Base-by-base conservation (phyloP, 345 rosid species). In the Citrus sp. region DNA sequence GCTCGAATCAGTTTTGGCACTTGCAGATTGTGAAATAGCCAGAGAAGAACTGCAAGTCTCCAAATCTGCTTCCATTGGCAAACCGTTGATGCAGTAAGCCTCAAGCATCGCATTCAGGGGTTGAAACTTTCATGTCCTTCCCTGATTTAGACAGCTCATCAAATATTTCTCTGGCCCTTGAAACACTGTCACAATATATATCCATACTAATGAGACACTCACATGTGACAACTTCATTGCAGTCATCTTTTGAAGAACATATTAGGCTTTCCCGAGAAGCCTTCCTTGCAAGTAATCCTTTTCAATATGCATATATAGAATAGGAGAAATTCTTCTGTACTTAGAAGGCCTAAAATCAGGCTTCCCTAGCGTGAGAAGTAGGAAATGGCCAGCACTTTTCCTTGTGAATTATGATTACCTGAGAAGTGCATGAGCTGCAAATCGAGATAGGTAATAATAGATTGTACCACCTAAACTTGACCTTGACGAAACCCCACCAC, bases 191-290 rank as follows among this genome's bases (percentile, higher is more conserved):
- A 59, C 97, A 95, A 74, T 80, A 84, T 18, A 74, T 80, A 84
- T 18, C 97, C 99, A 59, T 91, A 92, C 94, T 86, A 65, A 95
- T 92, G 55, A 95, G 88, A 83, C 92, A 87, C 85, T 95, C 98
- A 19, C 84, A 88, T 8, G 99, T 95, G 77, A 93, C 87, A 80
- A 93, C 75, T 87, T 89, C 98, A 93, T 91, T 28, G 83, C 91
- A 74, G 30, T 80, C 91, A 93, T 87, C 86, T 86, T 93, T 73
- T 89, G 59, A 75, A 85, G 88, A 51, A 87, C 79, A 66, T 75
- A 37, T 80, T 95, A 97, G 0, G 96, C 96, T 78, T 87, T 90
- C 75, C 93, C 98, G 67, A 64, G 89, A 79, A 86, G 80, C 56
- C 94, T 87, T 59, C 97, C 97, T 89, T 38, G 42, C 42, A 38